Conservation (phyloP, 2,329 filamentous ascomycete genomes). For the Sclerotinia subarctica region DNA sequence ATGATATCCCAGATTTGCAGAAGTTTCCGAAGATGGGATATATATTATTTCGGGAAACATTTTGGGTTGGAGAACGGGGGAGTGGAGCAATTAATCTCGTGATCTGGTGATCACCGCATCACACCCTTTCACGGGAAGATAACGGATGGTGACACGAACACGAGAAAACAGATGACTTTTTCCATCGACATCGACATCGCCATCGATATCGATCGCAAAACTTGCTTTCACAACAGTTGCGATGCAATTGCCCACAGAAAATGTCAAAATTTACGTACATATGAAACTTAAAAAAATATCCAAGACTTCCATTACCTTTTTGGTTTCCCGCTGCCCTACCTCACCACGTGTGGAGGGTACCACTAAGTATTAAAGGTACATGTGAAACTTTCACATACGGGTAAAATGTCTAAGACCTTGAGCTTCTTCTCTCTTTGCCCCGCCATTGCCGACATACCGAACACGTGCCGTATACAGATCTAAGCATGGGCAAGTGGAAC, state of each 20-base stretch:
- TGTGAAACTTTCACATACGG: not conserved
- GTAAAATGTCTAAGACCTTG: not conserved
- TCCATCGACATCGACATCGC: not conserved
- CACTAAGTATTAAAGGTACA: not conserved
- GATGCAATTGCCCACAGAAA: not conserved
- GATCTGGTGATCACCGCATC: slow-evolving; percentile 15
- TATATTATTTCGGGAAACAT: not conserved
- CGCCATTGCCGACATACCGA: not conserved
- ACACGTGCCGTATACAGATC: not conserved
- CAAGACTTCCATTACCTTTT: slow-evolving; percentile 1
- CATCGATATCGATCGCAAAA: slow-evolving; percentile 11
- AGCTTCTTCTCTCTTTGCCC: not conserved
- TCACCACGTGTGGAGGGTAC: not conserved
- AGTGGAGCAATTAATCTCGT: slow-evolving; percentile 13
- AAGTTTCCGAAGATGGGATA: slow-evolving; percentile 8
- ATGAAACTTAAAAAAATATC: not conserved
- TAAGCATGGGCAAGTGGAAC: not conserved
- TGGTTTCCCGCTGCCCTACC: not conserved
- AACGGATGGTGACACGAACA: not conserved
- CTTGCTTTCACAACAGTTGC: slow-evolving; percentile 6
- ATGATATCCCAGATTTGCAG: not conserved
- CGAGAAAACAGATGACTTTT: not conserved
- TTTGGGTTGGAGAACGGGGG: not conserved
- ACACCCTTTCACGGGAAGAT: not conserved
- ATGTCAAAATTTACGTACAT: slow-evolving; percentile 1